Conservation (phyloP, 306 rosid species). For the Carpinus viminea region DNA sequence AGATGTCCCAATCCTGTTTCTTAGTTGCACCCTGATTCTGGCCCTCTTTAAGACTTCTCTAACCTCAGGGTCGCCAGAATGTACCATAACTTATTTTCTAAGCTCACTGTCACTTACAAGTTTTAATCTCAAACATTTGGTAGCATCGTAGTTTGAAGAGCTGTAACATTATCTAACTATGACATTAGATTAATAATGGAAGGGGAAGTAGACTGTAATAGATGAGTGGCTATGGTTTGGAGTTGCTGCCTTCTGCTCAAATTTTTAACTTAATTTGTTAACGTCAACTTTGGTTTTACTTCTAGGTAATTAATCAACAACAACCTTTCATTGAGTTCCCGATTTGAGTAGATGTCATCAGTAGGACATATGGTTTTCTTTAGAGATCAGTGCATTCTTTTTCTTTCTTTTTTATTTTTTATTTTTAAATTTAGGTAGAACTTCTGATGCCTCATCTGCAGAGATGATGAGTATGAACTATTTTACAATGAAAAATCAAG, state of each 20-base stretch:
- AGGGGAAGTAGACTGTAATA: not conserved
- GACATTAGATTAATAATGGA: not conserved
- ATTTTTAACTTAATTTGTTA: not conserved
- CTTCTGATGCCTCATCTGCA: not conserved
- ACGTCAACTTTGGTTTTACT: not conserved
- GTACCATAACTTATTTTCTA: not conserved
- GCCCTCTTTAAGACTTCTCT: conserved; percentile 3
- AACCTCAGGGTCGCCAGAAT: not conserved
- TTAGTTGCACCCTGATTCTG: not conserved
- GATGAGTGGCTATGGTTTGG: not conserved
- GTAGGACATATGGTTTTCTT: not conserved
- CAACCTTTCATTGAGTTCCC: not conserved
- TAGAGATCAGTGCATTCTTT: not conserved
- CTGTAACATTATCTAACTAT: not conserved
- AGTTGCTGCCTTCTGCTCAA: not conserved
- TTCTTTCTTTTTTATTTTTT: too few species aligned
- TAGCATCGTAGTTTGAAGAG: not conserved
- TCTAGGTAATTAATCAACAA: not conserved
- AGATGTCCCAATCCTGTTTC: not conserved
- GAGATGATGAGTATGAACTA: not conserved
- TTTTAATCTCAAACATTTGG: not conserved
- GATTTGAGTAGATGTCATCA: not conserved
- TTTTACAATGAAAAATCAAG: not conserved
- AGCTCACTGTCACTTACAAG: not conserved
- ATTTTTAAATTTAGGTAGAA: not conserved